These are phyloP conservation scores for Corrigiola litoralis DNA, from an alignment of 179 eudicot genomes.

Conservation along the genomic window DNA sequence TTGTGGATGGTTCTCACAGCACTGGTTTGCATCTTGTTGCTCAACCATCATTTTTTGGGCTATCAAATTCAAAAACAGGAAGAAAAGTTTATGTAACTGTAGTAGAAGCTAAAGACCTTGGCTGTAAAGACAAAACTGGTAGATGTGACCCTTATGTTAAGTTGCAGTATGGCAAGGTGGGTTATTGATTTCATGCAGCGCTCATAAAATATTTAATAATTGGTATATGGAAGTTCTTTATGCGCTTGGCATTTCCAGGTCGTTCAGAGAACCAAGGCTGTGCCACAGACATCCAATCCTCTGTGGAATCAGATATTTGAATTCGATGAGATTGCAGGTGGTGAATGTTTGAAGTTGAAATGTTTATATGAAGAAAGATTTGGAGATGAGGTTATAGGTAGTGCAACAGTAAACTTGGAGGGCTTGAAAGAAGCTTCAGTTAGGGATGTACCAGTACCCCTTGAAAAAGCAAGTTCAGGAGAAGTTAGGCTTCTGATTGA, in stretches of 20 bases:
- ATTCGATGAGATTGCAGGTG: constrained; percentile 86
- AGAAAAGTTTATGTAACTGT: constrained; percentile 71
- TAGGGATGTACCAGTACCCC: constrained; percentile 80
- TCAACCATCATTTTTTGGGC: constrained; percentile 44
- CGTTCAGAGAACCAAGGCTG: constrained; percentile 53
- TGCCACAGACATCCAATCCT: constrained; percentile 45
- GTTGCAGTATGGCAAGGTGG: constrained; percentile 95
- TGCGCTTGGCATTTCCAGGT: constrained; percentile 31
- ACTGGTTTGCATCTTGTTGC: constrained; percentile 32
- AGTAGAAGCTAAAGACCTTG: constrained; percentile 69
- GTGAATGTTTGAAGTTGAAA: constrained; percentile 78
- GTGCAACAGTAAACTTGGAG: constrained; percentile 85
- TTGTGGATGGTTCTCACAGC: constrained; percentile 75
- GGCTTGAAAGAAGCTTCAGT: constrained; percentile 66
- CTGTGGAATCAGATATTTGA: constrained; percentile 85
- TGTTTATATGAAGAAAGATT: constrained; percentile 76
- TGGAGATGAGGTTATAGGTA: constrained; percentile 78
- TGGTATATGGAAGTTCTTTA: neutral
- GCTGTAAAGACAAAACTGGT: constrained; percentile 61
- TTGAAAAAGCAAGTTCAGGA: constrained; percentile 86
- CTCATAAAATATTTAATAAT: neutral
- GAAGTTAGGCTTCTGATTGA: constrained; percentile 79
- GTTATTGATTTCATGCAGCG: neutral
- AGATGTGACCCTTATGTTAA: constrained; percentile 74
- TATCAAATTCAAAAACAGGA: constrained; percentile 63